Evolutionary conservation across 257 asterid species (phyloP).

Genomic region (Solanum lignicaule): DNA sequence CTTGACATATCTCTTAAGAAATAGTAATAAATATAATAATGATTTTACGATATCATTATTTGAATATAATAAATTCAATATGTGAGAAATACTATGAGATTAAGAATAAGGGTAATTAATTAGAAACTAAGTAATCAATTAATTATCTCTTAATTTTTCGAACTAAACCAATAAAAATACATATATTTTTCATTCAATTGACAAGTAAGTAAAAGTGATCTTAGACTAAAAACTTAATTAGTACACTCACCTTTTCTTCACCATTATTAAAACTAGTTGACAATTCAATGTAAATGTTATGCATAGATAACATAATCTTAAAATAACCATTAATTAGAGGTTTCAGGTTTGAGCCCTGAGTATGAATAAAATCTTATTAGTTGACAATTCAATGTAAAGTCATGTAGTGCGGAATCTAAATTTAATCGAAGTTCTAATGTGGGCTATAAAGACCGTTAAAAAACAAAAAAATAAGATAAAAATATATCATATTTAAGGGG

Average conservation of each 20-base stretch:
- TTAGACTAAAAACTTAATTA: not conserved
- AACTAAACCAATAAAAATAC: too few species aligned
- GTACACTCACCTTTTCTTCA: not conserved
- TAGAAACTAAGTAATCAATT: not conserved
- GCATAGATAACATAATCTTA: not conserved
- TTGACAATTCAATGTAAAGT: too few species aligned
- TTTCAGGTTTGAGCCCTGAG: too few species aligned
- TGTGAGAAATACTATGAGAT: not conserved
- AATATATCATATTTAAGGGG: not conserved
- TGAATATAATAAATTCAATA: not conserved
- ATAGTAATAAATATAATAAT: not conserved
- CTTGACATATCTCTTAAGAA: not conserved
- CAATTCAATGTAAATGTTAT: not conserved
- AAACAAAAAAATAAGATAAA: not conserved
- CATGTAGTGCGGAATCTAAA: too few species aligned
- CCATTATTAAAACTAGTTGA: not conserved
- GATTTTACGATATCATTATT: not conserved
- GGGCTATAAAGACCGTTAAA: fast-evolving
- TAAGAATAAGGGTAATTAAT: too few species aligned
- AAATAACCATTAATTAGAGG: not conserved
- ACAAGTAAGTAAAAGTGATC: not conserved
- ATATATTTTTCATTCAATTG: not conserved
- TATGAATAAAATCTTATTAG: fast-evolving
- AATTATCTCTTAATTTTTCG: not conserved
- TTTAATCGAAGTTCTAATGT: too few species aligned